Percentiles rank a stretch among this genome's conserved stretches.
Conservation (phyloP, 1,139 yeast species). For the Diutina pseudorugosa region DNA sequence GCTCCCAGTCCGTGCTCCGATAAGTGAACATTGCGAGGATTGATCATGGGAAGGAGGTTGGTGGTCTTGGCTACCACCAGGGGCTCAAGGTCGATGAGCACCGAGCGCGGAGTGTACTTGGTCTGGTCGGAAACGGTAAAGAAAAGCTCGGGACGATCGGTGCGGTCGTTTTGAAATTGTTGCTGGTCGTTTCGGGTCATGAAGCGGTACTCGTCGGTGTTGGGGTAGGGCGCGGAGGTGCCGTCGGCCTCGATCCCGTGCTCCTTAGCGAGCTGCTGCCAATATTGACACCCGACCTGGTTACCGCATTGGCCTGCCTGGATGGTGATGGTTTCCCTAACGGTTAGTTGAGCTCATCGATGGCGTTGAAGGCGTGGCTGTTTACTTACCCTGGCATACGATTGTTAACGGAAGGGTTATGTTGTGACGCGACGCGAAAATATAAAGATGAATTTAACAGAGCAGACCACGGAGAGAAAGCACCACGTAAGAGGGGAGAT, state of each 20-base stretch:
- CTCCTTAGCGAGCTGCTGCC: conserved; percentile 82
- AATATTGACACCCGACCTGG: conserved; percentile 86
- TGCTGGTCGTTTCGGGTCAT: neutral
- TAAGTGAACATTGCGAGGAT: conserved; percentile 72
- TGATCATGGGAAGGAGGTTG: conserved; percentile 55
- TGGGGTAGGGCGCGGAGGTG: conserved; percentile 19
- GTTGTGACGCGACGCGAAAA: neutral
- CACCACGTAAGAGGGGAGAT: no score
- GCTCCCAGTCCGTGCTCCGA: conserved; percentile 83
- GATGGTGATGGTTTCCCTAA: conserved; percentile 27
- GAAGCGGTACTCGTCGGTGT: neutral
- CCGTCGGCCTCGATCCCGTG: conserved; percentile 84
- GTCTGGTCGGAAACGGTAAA: conserved; percentile 64
- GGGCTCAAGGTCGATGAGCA: conserved; percentile 83
- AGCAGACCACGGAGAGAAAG: neutral
- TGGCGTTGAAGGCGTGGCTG: neutral
- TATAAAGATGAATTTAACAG: neutral
- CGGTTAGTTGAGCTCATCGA: conserved; percentile 6
- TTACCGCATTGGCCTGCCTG: conserved; percentile 88
- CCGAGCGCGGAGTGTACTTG: conserved; percentile 77
- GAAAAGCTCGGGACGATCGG: conserved; percentile 71
- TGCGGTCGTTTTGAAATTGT: neutral
- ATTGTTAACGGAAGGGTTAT: neutral
- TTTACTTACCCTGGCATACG: conserved; percentile 7
- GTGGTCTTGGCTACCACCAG: conserved; percentile 59